Evolutionary conservation across 1,284 basidiomycete species (phyloP), one percentile per base, ranked within the genome.

Genomic region (Schizophyllum amplum): DNA sequence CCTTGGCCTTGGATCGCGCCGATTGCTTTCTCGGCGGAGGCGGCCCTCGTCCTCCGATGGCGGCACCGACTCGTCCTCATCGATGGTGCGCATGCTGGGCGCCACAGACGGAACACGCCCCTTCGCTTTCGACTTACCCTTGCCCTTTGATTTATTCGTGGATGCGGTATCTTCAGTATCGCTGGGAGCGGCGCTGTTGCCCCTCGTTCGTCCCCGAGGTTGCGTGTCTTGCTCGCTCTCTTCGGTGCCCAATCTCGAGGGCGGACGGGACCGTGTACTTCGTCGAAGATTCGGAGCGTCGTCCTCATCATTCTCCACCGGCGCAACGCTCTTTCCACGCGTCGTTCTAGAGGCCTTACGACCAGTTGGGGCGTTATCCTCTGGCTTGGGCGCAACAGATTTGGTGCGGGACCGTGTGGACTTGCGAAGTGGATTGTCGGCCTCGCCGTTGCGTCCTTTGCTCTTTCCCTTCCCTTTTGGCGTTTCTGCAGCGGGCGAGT

Each of bases 221-320:
- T 57, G 47, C 50, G 54, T 55, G 21, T 62, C 57, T 50, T 61
- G 11, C 54, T 63, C 22, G 54, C 55, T 55, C 62, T 64, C 55
- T 62, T 62, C 55, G 58, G 60, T 22, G 51, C 54, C 22, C 47
- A 20, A 6, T 24, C 26, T 6, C 11, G 13, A 49, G n/a, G 33
- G 42, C 47, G 57, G 47, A 59, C 48, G n/a, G 55, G 60, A 15
- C 58, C 58, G 27, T 55, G 50, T 26, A 57, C 57, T 26, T 58
- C 60, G 33, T 9, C 33, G 33, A 2, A 42, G 33, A 9, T 17
- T 42, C 4, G 7, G 61, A 26, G 59, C 61, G n/a, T 61, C 65
- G 27, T 62, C 61, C 24, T 59, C 61, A 13, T 60, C 62, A 21
- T 64, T 53, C 23, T 63, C 64, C 17, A 63, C 58, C 4, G 59